phyloP scores from a whole-genome alignment of 176 grass and related monocot species.

The Lolium rigidum region DNA sequence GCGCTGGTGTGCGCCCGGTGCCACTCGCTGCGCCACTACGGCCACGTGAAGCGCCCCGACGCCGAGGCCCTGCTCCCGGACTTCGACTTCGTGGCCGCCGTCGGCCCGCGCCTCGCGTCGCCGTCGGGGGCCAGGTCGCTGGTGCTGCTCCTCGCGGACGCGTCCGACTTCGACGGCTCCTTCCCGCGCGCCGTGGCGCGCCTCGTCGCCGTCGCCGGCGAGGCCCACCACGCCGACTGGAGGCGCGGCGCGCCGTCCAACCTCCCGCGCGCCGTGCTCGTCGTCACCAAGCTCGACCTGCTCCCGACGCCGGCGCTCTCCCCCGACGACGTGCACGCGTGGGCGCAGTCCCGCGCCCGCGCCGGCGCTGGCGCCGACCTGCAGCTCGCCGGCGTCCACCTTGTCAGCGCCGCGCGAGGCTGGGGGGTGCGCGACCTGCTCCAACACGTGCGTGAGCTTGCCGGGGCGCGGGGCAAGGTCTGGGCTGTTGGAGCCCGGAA shows the following conservation, averaged over 20 bases:
- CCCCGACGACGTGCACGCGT: slow-evolving; percentile 64
- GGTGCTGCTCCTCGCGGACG: slow-evolving; percentile 79
- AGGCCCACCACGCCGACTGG: slow-evolving; percentile 54
- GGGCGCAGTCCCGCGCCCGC: slow-evolving; percentile 62
- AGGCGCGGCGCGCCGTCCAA: slow-evolving; percentile 58
- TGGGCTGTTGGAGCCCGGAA: slow-evolving; percentile 91
- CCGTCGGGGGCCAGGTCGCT: slow-evolving; percentile 73
- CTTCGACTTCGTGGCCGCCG: slow-evolving; percentile 74
- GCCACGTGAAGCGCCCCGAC: slow-evolving; percentile 64
- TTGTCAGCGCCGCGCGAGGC: slow-evolving; percentile 64
- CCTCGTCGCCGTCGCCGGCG: slow-evolving; percentile 54
- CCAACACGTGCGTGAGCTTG: slow-evolving; percentile 65
- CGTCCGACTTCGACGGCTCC: slow-evolving; percentile 83
- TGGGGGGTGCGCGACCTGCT: slow-evolving; percentile 83
- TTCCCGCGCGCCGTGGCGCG: slow-evolving; percentile 74
- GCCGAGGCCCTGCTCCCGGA: slow-evolving; percentile 73
- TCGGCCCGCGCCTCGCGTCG: slow-evolving; percentile 73
- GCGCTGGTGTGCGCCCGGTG: slow-evolving; percentile 74
- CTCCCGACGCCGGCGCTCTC: slow-evolving; percentile 63
- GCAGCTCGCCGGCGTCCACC: slow-evolving; percentile 61
- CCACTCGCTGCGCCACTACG: slow-evolving; percentile 83
- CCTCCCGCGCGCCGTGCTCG: slow-evolving; percentile 65
- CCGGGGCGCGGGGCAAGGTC: slow-evolving; percentile 74
- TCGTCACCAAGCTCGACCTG: slow-evolving; percentile 80
- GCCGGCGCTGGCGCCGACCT: slow-evolving; percentile 53